phyloP scores from a whole-genome alignment of 345 rosid species.

The Rhodomyrtus tomentosa region DNA sequence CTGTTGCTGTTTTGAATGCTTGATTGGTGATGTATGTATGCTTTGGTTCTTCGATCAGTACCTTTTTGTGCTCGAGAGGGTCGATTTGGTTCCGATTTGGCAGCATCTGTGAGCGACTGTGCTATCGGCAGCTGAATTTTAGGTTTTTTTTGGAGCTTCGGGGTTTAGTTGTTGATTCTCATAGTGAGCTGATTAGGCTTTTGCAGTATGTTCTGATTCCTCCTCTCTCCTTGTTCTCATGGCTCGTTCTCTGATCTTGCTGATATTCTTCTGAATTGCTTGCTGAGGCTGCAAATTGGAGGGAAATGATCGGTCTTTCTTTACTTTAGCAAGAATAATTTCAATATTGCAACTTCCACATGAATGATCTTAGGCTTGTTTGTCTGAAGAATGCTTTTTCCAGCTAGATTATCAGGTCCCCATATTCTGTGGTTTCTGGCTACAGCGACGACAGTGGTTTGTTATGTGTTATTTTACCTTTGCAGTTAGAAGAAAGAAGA shows the following conservation, averaged over 20 bases:
- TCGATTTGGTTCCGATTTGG: not conserved
- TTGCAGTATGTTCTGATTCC: not conserved
- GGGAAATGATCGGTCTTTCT: not conserved
- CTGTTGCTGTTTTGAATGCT: not conserved
- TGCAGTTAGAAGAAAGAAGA: not conserved
- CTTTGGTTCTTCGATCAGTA: not conserved
- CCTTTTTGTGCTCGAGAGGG: not conserved
- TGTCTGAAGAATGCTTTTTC: not conserved
- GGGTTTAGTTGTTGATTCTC: not conserved
- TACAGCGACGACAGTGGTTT: not conserved
- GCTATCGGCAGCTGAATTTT: not conserved
- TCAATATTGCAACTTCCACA: not conserved
- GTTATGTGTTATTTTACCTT: not conserved
- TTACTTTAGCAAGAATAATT: not conserved
- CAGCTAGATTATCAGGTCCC: not conserved
- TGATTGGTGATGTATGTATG: not conserved
- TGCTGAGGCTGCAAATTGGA: not conserved
- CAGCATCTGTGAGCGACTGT: not conserved
- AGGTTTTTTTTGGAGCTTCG: not conserved
- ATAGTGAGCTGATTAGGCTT: slow-evolving; percentile 4
- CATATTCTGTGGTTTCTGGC: not conserved
- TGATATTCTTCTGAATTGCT: not conserved
- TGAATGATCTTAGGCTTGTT: not conserved
- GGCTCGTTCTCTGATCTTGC: not conserved
- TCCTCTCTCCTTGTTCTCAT: not conserved